These are phyloP conservation scores for Nothophaeocryptopus gaeumannii DNA, from an alignment of 2,329 filamentous ascomycete species.

Conservation along the genomic window DNA sequence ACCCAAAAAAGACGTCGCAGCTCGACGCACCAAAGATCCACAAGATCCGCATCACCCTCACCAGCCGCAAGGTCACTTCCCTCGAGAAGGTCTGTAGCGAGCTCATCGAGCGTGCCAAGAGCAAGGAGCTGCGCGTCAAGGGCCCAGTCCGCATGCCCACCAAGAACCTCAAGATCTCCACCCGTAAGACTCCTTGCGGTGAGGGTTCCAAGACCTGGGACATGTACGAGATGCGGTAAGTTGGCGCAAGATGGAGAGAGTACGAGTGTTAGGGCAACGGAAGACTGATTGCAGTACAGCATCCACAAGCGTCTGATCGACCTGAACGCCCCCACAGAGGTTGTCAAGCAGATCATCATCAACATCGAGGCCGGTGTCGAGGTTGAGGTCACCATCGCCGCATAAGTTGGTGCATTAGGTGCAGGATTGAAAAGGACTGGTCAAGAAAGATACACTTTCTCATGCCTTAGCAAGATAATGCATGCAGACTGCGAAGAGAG, in stretches of 20 bases:
- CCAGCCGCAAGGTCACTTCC: conserved; percentile 87
- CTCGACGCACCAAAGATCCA: conserved; percentile 91
- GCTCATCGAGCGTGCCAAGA: conserved; percentile 97
- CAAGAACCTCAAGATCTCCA: conserved; percentile 94
- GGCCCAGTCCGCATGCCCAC: conserved; percentile 95
- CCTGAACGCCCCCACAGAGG: conserved; percentile 95
- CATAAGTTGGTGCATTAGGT: conserved; percentile 48
- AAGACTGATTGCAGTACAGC: conserved; percentile 20
- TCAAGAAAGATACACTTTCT: not conserved
- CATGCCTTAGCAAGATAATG: conserved; percentile 7
- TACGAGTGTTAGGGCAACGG: conserved; percentile 32
- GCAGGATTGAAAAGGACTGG: conserved; percentile 2
- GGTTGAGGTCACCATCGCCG: conserved; percentile 89
- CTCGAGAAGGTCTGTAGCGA: conserved; percentile 98
- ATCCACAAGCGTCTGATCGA: conserved; percentile 39
- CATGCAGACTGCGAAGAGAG: conserved; percentile 1
- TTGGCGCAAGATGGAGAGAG: conserved; percentile 64
- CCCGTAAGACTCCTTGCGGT: conserved; percentile 98
- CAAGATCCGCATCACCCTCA: conserved; percentile 98
- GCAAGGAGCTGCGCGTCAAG: conserved; percentile 98
- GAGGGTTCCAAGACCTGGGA: conserved; percentile 99
- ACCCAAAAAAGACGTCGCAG: conserved; percentile 83
- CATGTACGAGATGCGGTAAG: conserved; percentile 85
- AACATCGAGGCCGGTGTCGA: conserved; percentile 93
- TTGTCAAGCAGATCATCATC: conserved; percentile 94